These are phyloP conservation scores for Raphanus hybrid DNA, from an alignment of 441 rosid species.

Conservation along the genomic window DNA sequence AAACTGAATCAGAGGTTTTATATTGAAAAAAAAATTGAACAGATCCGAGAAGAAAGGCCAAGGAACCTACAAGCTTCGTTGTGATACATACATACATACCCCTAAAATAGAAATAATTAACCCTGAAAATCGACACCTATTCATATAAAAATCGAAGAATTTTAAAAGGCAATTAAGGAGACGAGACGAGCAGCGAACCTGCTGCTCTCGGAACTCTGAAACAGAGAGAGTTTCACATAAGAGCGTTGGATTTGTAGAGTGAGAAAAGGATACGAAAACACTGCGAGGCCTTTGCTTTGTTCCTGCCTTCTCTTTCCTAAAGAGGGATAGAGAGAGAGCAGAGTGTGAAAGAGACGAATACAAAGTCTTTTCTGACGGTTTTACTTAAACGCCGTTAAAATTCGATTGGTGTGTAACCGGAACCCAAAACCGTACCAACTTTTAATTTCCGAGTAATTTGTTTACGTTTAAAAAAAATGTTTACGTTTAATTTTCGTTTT, in stretches of 20 bases:
- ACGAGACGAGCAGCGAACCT: conserved; percentile 24
- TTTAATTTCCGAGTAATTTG: too few species aligned
- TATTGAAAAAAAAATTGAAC: conserved; percentile 19
- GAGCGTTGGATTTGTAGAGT: conserved; percentile 18
- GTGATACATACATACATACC: conserved; percentile 9
- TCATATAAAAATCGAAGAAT: neutral
- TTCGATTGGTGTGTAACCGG: too few species aligned
- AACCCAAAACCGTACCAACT: too few species aligned
- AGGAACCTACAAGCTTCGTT: conserved; percentile 32
- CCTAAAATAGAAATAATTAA: conserved; percentile 9
- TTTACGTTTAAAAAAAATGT: neutral
- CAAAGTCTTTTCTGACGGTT: conserved; percentile 55
- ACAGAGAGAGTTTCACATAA: conserved; percentile 14
- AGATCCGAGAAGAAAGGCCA: conserved; percentile 66
- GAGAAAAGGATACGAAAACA: conserved; percentile 15
- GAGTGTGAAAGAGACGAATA: conserved; percentile 34
- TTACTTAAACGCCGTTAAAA: conserved; percentile 48
- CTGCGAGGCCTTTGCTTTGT: neutral
- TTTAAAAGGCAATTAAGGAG: neutral
- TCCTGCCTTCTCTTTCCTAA: neutral
- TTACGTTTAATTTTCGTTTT: too few species aligned
- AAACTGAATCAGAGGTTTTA: conserved; percentile 15
- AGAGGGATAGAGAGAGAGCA: conserved; percentile 17
- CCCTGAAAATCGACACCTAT: conserved; percentile 14
- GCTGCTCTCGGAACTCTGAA: conserved; percentile 9